Conservation (phyloP, 768 basidiomycete genomes). For the Hysterangium stoloniferum region DNA sequence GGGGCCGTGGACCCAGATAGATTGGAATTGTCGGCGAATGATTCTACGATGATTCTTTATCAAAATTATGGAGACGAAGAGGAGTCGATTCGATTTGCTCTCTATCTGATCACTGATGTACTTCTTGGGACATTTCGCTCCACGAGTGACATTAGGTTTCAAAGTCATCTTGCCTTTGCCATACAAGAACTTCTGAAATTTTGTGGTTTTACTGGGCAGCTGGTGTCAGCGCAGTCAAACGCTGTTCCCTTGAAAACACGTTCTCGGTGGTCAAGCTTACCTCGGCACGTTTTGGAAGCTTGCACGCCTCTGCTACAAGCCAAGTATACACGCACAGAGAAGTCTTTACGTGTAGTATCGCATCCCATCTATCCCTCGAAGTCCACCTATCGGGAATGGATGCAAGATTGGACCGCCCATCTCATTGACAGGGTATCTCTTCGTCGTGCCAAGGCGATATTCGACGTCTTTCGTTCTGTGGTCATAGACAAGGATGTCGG, state of each 20-base stretch:
- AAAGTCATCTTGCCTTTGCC: conserved; percentile 79
- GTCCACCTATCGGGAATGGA: conserved; percentile 91
- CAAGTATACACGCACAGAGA: conserved; percentile 48
- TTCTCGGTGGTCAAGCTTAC: conserved; percentile 69
- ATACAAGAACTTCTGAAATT: conserved; percentile 87
- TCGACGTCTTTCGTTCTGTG: conserved; percentile 68
- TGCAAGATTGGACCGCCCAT: conserved; percentile 80
- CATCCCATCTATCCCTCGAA: conserved; percentile 76
- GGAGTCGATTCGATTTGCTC: conserved; percentile 71
- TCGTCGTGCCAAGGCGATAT: conserved; percentile 54
- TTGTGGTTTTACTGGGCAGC: conserved; percentile 76
- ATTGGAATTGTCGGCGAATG: conserved; percentile 54
- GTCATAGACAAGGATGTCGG: conserved; percentile 84
- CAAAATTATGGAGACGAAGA: conserved; percentile 74
- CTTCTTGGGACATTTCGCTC: conserved; percentile 88
- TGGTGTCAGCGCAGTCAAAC: conserved; percentile 42
- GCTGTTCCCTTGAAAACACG: conserved; percentile 59
- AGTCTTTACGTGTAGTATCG: conserved; percentile 25
- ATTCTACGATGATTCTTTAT: conserved; percentile 62
- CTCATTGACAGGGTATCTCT: conserved; percentile 64
- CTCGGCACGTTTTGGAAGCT: conserved; percentile 79
- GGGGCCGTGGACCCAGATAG: conserved; percentile 96
- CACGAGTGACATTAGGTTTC: conserved; percentile 90
- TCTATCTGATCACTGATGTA: conserved; percentile 79
- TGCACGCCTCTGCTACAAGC: conserved; percentile 76